Base-by-base conservation (phyloP, 164 flowering plant genomes). In the Aristolochia californica region DNA sequence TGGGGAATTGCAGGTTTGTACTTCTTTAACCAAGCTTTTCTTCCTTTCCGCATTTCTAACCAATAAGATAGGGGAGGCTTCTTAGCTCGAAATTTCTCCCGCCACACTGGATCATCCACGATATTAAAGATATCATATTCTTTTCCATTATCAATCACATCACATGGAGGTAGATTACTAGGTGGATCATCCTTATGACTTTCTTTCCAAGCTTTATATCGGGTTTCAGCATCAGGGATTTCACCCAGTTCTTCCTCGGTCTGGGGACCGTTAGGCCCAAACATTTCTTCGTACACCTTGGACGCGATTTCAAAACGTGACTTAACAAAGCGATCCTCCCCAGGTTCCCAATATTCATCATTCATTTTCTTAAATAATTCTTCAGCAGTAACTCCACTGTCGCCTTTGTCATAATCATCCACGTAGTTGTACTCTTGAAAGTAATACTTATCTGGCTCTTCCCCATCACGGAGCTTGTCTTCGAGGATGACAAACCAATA, bases 211-310 rank as follows among this genome's bases (percentile, higher is more conserved):
- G 75, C 84, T 58, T 79, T 85, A 59, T 83, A 93, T 63, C 95
- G 76, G 53, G 91, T 83, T 72, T 85, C 85, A 40, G 97, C 88
- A 73, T 88, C 97, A 14, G 84, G 84, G 66, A 88, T 78, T 14
- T 84, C 93, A 59, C 66, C 91, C 64, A 93, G 56, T 67, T 93
- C 95, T 64, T 88, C 95, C 61, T 79, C 71, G 0, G 91, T 83
- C 64, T 93, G 84, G 25, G 98, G 95, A 30, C 98, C 96, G 74
- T 93, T 87, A 62, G 97, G 98, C 18, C 98, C 98, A 82, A 93
- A 93, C 28, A 87, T 63, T 69, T 87, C 77, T 72, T 88, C 98
- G 75, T 83, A 93, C 62, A 93, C 66, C 80, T 87, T 93, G 7
- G 93, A 79, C 49, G 84, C 80, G 11, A 72, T 68, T 68, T 84